These are phyloP conservation scores for Diaporthe sp. DNA, from an alignment of 2,329 filamentous ascomycete species.

Conservation along the genomic window DNA sequence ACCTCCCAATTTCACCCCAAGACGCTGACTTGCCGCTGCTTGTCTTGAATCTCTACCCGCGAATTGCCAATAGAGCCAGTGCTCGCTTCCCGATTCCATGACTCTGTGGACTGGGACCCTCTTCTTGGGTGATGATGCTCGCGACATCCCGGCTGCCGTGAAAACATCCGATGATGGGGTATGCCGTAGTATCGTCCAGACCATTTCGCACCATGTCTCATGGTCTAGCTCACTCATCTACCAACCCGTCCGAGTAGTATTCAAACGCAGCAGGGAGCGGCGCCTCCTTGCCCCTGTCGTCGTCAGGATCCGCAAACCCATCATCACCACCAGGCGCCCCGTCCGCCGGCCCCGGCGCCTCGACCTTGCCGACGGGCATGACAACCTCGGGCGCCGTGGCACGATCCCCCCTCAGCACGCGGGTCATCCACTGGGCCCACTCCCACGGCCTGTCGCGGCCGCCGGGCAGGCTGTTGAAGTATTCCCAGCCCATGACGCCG, in stretches of 20 bases:
- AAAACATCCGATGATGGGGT: neutral
- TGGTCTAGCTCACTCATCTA: neutral
- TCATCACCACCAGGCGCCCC: conserved; percentile 25
- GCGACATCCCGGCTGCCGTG: neutral
- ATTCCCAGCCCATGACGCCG: conserved; percentile 90
- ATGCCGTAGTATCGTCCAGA: neutral
- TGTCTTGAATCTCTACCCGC: neutral
- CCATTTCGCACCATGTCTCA: neutral
- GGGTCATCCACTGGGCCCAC: conserved; percentile 78
- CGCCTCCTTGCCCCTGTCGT: conserved; percentile 38
- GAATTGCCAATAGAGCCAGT: neutral
- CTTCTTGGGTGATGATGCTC: neutral
- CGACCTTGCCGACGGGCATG: conserved; percentile 37
- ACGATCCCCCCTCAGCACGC: conserved; percentile 49
- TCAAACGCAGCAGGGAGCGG: conserved; percentile 49
- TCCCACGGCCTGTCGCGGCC: conserved; percentile 74
- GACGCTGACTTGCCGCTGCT: neutral
- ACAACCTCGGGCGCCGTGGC: conserved; percentile 36
- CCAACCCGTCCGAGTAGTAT: conserved; percentile 48
- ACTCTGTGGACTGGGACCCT: too few species aligned
- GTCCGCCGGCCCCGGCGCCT: neutral
- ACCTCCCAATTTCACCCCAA: neutral
- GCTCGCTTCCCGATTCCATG: neutral
- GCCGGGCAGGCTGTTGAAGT: conserved; percentile 79
- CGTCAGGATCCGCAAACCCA: conserved; percentile 43